Base-by-base conservation (phyloP, 2,329 filamentous ascomycete species). In the Colletotrichum spaethianum region DNA sequence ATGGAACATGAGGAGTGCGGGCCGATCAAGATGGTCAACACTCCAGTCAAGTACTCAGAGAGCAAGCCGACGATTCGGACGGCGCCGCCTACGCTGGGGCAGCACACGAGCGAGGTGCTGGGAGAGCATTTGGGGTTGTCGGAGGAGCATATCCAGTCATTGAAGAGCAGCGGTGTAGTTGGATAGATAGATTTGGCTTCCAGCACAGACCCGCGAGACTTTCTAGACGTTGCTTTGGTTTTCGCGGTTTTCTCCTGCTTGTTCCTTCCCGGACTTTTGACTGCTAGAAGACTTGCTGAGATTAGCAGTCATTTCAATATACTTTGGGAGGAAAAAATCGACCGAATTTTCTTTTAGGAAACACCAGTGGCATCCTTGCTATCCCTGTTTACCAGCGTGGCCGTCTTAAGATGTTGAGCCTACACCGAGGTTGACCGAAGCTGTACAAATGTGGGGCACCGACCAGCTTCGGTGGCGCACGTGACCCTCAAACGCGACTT, bases 11-110 rank as follows among this genome's bases (percentile, higher is more conserved):
- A 90, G 6, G 86, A 87, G 9, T 98, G 96, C 80, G 96, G 96
- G 0, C 89, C 92, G 0, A 92, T 99, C 74, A 95, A 95, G 82
- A 85, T 99, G 79, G 93, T 99, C 65, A 98, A 97, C 78, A 97
- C 95, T 0, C 96, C 96, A 0, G 92, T 99, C 71, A 99, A 99
- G 81, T 97, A 95, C 81, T 98, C 95, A 6, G 91, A 95, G 75
- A 93, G 93, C 33, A 91, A 89, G 75, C 94, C 95, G 0, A 89
- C 90, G 4, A 91, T 97, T 48, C 88, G 96, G 42, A 92, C 87
- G 4, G 89, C 93, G 33, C 96, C 96, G 23, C 96, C 96, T 1
- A 93, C 92, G 9, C 83, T 99, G 42, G 96, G 95, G 0, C 91
- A 98, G 82, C 94, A 98, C 81, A 98, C 95, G 0, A 87, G 94